Evolutionary conservation across 2,329 filamentous ascomycete genomes (phyloP).

Genomic region (Dothideomycetes sp.): DNA sequence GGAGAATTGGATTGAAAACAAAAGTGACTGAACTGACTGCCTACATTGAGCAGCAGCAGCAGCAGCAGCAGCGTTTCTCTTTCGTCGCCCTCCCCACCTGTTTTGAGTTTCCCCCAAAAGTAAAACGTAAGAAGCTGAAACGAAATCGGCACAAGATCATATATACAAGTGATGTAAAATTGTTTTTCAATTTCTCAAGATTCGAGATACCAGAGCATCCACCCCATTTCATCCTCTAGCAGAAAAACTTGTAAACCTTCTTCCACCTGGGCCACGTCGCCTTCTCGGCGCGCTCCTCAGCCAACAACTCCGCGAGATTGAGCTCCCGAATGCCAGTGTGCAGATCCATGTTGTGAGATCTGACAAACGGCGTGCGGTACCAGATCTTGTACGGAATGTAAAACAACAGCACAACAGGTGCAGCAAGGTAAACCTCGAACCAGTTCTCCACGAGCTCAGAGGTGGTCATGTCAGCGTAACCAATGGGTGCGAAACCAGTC

Average conservation of each 20-base stretch:
- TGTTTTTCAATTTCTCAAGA: not conserved
- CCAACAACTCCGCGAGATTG: slow-evolving; percentile 66
- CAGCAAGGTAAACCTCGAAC: slow-evolving; percentile 62
- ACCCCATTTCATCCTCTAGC: slow-evolving; percentile 18
- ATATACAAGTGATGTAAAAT: too few species aligned
- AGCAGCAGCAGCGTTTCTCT: too few species aligned
- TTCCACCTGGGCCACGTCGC: slow-evolving; percentile 40
- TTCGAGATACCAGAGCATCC: not conserved
- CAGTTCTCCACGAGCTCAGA: slow-evolving; percentile 49
- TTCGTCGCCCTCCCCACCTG: too few species aligned
- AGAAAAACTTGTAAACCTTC: slow-evolving; percentile 38
- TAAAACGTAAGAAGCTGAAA: not conserved
- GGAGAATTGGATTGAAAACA: too few species aligned
- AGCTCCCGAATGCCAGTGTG: slow-evolving; percentile 77
- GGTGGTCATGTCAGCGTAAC: slow-evolving; percentile 36
- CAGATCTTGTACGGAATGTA: slow-evolving; percentile 68
- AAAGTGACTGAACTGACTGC: too few species aligned
- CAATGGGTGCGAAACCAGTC: slow-evolving; percentile 69
- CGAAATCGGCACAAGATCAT: too few species aligned
- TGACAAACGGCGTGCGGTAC: slow-evolving; percentile 57
- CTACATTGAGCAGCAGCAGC: too few species aligned
- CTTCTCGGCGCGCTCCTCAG: slow-evolving; percentile 68
- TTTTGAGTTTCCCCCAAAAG: not conserved
- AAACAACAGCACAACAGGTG: slow-evolving; percentile 53
- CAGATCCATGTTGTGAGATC: slow-evolving; percentile 68